Conservation (phyloP, 768 basidiomycete species). For the Phaffia tasmanica region DNA sequence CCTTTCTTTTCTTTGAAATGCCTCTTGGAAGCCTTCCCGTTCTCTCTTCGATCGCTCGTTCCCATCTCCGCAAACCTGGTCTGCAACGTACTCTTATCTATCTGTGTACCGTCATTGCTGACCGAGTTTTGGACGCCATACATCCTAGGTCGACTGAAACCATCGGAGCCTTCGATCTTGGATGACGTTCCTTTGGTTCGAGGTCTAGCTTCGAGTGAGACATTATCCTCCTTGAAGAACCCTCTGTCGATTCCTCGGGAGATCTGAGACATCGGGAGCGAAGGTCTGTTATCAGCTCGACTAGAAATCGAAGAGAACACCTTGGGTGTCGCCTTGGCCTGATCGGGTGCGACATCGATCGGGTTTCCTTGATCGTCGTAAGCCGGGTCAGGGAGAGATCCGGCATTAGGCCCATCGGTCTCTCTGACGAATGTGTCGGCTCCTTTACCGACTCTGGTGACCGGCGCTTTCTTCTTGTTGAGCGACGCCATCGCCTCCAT, state of each 20-base stretch:
- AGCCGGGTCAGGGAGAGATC: constrained; percentile 34
- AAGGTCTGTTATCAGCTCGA: constrained; percentile 41
- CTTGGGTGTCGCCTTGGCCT: constrained; percentile 17
- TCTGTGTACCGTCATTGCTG: constrained; percentile 62
- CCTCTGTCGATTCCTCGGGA: constrained; percentile 62
- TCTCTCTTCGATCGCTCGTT: constrained; percentile 37
- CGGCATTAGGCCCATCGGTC: constrained; percentile 15
- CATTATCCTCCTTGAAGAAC: constrained; percentile 59
- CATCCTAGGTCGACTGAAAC: constrained; percentile 50
- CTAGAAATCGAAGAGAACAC: constrained; percentile 27
- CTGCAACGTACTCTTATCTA: constrained; percentile 37
- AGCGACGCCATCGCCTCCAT: constrained; percentile 47
- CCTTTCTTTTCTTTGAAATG: constrained; percentile 72
- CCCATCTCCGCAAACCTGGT: constrained; percentile 43
- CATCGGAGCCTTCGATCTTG: constrained; percentile 47
- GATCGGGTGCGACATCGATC: constrained; percentile 25
- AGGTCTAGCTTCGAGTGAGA: constrained; percentile 41
- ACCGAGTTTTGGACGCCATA: constrained; percentile 79
- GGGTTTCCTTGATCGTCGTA: constrained; percentile 33
- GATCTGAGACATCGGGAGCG: constrained; percentile 33
- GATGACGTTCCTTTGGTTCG: constrained; percentile 48
- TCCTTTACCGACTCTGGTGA: constrained; percentile 69
- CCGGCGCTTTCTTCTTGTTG: constrained; percentile 80
- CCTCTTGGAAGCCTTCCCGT: constrained; percentile 51
- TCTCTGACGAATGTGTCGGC: constrained; percentile 67